A percentile compares a stretch with the other conserved stretches of the same genome.
phyloP scores from a whole-genome alignment of 495 filamentous ascomycete genomes.

The Lophiostoma macrostomum region DNA sequence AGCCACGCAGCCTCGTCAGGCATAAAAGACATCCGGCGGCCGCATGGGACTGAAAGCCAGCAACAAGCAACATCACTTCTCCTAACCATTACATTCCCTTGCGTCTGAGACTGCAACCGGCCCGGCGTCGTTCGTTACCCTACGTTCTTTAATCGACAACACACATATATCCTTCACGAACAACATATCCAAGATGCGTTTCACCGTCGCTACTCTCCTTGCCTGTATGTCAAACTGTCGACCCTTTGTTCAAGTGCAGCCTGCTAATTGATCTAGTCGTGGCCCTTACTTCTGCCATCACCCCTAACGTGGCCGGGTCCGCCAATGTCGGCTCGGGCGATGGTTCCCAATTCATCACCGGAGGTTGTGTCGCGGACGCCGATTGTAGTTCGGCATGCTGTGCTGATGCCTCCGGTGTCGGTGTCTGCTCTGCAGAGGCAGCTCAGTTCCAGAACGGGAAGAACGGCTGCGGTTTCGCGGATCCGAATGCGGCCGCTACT shows the following conservation, averaged over 20 bases:
- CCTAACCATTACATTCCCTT: constrained; percentile 4
- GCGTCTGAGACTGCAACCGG: constrained; percentile 29
- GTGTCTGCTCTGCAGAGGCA: constrained; percentile 47
- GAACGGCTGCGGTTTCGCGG: constrained; percentile 45
- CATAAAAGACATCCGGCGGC: background rate
- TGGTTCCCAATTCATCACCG: constrained; percentile 27
- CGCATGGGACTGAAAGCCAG: background rate
- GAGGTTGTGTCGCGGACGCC: constrained; percentile 22
- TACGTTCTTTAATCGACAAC: background rate
- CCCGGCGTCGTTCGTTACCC: constrained; percentile 28
- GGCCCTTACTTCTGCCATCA: constrained; percentile 4
- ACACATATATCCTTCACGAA: background rate
- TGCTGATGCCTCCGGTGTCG: constrained; percentile 40
- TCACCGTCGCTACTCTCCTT: constrained; percentile 25
- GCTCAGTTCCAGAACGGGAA: constrained; percentile 45
- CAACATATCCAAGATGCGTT: constrained; percentile 15
- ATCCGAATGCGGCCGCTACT: constrained; percentile 43
- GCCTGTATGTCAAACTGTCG: constrained; percentile 11
- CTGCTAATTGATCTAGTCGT: constrained; percentile 8
- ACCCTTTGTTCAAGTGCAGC: background rate
- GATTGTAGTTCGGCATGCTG: constrained; percentile 47
- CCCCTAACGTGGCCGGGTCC: constrained; percentile 15
- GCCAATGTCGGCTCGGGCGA: constrained; percentile 17
- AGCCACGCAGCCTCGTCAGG: background rate
- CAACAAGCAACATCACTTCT: background rate